Percentiles rank a stretch among this genome's conserved stretches.
Conservation (phyloP, 257 asterid species). For the Solanum pennellii region DNA sequence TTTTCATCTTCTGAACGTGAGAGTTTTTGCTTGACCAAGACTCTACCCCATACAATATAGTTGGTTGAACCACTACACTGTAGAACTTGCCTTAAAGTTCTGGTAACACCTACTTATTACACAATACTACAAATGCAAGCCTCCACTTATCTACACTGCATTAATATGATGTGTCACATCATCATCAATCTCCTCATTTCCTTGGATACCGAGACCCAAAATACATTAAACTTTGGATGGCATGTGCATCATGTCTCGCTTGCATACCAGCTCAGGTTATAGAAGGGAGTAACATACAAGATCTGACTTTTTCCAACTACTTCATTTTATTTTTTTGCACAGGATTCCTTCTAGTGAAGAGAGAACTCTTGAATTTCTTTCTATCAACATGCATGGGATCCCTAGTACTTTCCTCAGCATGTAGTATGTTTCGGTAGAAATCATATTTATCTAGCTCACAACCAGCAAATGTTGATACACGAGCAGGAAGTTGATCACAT, state of each 20-base stretch:
- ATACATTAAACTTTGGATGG: neutral
- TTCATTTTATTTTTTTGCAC: neutral
- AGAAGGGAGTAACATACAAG: neutral
- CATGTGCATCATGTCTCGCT: neutral
- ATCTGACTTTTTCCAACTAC: neutral
- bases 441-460: neutral
- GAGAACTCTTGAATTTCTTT: neutral
- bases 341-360: neutral
- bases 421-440: neutral
- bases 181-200: neutral
- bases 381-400: neutral
- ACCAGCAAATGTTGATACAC: neutral
- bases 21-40: neutral
- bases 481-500: neutral
- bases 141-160: neutral
- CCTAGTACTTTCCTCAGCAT: neutral
- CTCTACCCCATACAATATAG: neutral
- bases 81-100: neutral
- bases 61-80: neutral
- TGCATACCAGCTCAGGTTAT: neutral
- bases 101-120: neutral
- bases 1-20: neutral
- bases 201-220: neutral
- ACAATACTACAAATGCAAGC: neutral
- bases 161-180: neutral